Evolutionary conservation across 305 asterid species (phyloP), one percentile per base, ranked within the genome.

Genomic region (Plantago rigida): DNA sequence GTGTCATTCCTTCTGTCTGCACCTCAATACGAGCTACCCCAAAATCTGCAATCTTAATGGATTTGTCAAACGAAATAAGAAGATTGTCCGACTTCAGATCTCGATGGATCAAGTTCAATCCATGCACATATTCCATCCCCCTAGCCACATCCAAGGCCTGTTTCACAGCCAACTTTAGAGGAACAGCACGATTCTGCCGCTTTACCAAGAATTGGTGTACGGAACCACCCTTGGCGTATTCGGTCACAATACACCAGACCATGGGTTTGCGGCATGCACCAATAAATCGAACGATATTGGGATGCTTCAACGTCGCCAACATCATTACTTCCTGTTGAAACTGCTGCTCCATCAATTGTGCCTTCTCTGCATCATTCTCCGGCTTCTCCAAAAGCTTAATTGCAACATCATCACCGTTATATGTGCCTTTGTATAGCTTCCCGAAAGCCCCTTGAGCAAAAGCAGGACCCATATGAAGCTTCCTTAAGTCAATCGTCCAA

Each of bases 391-490:
- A 70, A 69, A 91, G 96, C 86, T 91, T 91, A 59, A 91, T 88
- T 31, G 98, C 98, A 60, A 91, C 96, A 78, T 88, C 95, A 70
- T 82, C 95, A 2, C 93, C 92, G 69, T 91, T 84, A 60, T 91
- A 91, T 24, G 90, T 83, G 50, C 98, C 98, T 73, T 65, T 86
- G 59, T 91, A 91, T 63, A 91, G 94, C 72, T 91, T 91, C 11
- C 98, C 98, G 69, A 91, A 91, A 57, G 98, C 98, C 44, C 96
- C 98, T 62, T 87, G 96, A 50, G 98, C 98, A 74, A 91, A 91
- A 51, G 98, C 98, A 0, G 95, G 84, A 39, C 98, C 98, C 95
- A 88, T 91, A 70, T 78, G 80, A 65, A 91, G 98, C 77, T 80
- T 91, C 81, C 93, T 77, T 78, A 88, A 65, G 82, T 88, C 96